These are phyloP conservation scores for Gossypium trilobum DNA, from an alignment of 441 rosid species.

Conservation along the genomic window DNA sequence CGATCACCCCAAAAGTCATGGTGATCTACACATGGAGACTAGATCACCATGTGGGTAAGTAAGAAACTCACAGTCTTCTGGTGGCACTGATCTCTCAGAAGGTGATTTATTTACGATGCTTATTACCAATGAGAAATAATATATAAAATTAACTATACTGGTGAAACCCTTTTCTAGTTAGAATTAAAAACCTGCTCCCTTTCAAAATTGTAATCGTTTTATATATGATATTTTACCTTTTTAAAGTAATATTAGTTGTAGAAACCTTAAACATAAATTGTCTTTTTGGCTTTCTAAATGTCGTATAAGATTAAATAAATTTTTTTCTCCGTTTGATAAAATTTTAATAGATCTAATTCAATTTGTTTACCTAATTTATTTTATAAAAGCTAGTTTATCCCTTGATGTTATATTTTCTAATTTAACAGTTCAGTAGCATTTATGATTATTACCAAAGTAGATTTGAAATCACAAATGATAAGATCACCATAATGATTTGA, in stretches of 20 bases:
- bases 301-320: not conserved
- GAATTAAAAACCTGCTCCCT: not conserved
- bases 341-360: not conserved
- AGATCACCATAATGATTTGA: not conserved
- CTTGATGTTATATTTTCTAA: not conserved
- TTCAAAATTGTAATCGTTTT: not conserved
- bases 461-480: not conserved
- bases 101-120: not conserved
- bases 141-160: not conserved
- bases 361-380: not conserved
- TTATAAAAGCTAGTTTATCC: constrained; percentile 1
- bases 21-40: not conserved
- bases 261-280: not conserved
- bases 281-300: not conserved
- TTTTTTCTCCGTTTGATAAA: not conserved
- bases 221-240: not conserved
- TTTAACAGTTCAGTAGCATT: not conserved
- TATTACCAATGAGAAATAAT: not conserved
- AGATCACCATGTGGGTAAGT: not conserved
- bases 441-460: not conserved
- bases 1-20: not conserved
- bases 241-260: not conserved
- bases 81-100: not conserved
- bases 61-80: not conserved
- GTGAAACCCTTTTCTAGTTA: not conserved